Base-by-base conservation (phyloP, 257 asterid species). In the Fraxinus pennsylvanica region DNA sequence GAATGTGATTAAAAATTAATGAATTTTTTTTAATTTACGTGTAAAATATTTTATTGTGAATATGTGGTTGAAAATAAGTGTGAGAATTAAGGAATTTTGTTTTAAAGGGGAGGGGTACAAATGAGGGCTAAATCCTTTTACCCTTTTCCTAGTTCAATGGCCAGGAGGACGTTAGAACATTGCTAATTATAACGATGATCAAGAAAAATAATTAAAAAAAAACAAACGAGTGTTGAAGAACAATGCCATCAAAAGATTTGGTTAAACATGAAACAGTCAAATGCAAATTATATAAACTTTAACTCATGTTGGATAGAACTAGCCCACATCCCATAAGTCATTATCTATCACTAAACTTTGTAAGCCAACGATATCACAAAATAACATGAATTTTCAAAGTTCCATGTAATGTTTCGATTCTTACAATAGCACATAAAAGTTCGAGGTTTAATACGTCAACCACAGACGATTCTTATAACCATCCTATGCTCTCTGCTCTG, bases 401-500 rank as follows among this genome's bases (percentile, higher is more conserved):
- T 4, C 12, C 5, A 27, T 27, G 36, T 63, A 9, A 22, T 14
- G n/a, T 13, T 27, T 63, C 35, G 12, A 27, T 63, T 63, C 35
- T 63, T 25, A 63, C 36, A 63, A 63, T 10, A 63, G 19, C 69
- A 63, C 69, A 10, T 6, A 63, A 5, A 12, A 2, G 1, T 63
- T 63, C 12, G 15, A 9, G 69, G 33, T 2, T 22, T 25, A 63
- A 63, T n/a, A 59, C 13, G 13, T 63, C 35, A 63, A 10, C 17
- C 6, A 9, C 69, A 9, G 5, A 27, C 12, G 7, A 27, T 63
- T 27, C 69, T 17, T 63, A 22, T 25, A 12, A 61, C 4, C 73
- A 47, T 6, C 70, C 72, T 35, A 71, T 25, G 70, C 79, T 25
- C 59, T 36, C 59, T 43, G 69, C 3, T 25, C 69, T 63, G 69